These are phyloP conservation scores for Dichotomocladium elegans DNA, from an alignment of 371 early-diverging fungal genomes.

Conservation along the genomic window DNA sequence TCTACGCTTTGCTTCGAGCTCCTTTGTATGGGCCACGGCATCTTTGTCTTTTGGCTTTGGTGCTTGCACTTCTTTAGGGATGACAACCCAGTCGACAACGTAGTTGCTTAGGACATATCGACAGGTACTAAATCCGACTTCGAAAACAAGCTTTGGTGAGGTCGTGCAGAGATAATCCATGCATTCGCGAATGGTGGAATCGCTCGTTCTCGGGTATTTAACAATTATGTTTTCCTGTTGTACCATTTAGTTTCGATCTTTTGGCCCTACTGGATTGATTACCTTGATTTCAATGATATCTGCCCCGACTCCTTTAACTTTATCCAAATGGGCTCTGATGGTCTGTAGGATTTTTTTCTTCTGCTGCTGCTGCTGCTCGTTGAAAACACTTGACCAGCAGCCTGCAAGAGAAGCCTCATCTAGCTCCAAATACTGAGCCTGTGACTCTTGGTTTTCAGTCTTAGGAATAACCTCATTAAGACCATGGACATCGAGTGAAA, in stretches of 20 bases:
- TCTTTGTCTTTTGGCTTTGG: too few species aligned
- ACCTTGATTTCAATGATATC: slow-evolving; percentile 18
- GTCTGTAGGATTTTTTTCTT: slow-evolving; percentile 1
- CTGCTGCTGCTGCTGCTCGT: too few species aligned
- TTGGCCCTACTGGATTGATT: too few species aligned
- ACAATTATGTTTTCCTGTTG: not conserved
- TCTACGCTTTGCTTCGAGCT: not conserved
- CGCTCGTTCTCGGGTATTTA: not conserved
- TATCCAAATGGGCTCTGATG: slow-evolving; percentile 8
- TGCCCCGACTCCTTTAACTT: slow-evolving; percentile 4
- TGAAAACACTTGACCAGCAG: slow-evolving; percentile 1
- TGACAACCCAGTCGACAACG: slow-evolving; percentile 11
- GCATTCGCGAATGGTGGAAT: slow-evolving; percentile 5
- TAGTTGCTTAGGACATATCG: slow-evolving; percentile 18
- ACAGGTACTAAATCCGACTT: slow-evolving; percentile 18
- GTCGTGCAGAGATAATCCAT: slow-evolving; percentile 8
- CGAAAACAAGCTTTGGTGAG: slow-evolving; percentile 8
- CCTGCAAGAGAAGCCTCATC: not conserved
- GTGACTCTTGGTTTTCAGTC: too few species aligned
- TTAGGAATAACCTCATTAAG: too few species aligned
- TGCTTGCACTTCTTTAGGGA: not conserved
- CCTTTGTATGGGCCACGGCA: not conserved
- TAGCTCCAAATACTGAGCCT: too few species aligned
- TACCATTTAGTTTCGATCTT: too few species aligned
- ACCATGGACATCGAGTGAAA: too few species aligned